phyloP scores from a whole-genome alignment of 345 rosid genomes.

The Gossypium longicalyx region DNA sequence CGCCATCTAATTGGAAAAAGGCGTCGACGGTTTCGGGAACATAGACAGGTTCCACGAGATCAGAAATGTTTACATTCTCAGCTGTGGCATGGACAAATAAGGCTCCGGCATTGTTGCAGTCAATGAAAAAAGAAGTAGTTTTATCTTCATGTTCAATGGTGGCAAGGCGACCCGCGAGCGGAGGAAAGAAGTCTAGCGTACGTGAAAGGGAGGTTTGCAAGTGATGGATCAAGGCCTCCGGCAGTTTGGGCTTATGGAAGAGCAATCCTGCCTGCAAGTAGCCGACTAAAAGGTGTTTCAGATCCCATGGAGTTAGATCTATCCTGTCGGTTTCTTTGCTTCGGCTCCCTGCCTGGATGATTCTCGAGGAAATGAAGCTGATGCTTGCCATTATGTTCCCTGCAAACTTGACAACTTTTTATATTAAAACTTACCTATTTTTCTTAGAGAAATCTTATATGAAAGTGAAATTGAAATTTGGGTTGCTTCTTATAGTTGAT shows the following conservation, averaged over 20 bases:
- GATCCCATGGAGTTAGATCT: slow-evolving; percentile 36
- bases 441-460: not conserved
- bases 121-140: slow-evolving; percentile 34
- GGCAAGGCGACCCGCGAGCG: not conserved
- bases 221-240: not conserved
- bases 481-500: not conserved
- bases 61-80: slow-evolving; percentile 13
- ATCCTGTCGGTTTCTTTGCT: not conserved
- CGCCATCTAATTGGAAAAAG: slow-evolving; percentile 7
- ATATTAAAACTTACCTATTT: not conserved
- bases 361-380: slow-evolving; percentile 12
- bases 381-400: slow-evolving; percentile 8
- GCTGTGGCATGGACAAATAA: slow-evolving; percentile 38
- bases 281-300: slow-evolving; percentile 10
- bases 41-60: not conserved
- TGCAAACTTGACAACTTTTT: not conserved
- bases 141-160: slow-evolving; percentile 1
- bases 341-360: not conserved
- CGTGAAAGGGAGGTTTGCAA: not conserved
- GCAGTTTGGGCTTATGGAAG: slow-evolving; percentile 7
- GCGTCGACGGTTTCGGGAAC: slow-evolving; percentile 19
- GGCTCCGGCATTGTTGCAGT: slow-evolving; percentile 35
- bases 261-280: slow-evolving; percentile 8
- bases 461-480: not conserved
- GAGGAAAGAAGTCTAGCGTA: not conserved